Conservation (phyloP, 2,329 filamentous ascomycete genomes). For the Colletotrichum tropicale region DNA sequence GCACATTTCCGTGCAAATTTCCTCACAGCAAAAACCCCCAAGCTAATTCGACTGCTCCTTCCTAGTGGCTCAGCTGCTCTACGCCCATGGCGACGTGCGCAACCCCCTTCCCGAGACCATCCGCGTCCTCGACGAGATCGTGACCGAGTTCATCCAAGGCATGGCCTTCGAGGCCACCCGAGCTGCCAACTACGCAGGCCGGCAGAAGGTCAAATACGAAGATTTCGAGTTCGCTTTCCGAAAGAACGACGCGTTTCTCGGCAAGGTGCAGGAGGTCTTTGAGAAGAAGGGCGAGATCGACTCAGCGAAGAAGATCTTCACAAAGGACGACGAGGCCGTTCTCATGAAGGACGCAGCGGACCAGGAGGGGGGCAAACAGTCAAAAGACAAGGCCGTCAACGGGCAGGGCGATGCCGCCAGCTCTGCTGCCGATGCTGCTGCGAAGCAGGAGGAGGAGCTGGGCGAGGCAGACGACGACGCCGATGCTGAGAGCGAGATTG, state of each 20-base stretch:
- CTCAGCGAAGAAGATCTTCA: conserved; percentile 77
- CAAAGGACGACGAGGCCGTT: conserved; percentile 69
- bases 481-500: conserved; percentile 30
- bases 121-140: conserved; percentile 88
- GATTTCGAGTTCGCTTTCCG: conserved; percentile 96
- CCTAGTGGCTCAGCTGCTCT: conserved; percentile 75
- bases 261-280: conserved; percentile 87
- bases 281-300: conserved; percentile 89
- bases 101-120: conserved; percentile 84
- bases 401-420: conserved; percentile 22
- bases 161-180: conserved; percentile 89
- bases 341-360: conserved; percentile 59
- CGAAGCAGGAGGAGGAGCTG: conserved; percentile 52
- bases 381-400: conserved; percentile 33
- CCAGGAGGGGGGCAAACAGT: conserved; percentile 39
- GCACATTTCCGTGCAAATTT: conserved; percentile 29
- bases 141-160: conserved; percentile 96
- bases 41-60: neutral
- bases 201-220: conserved; percentile 97
- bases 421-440: conserved; percentile 31
- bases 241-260: conserved; percentile 82
- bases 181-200: conserved; percentile 82
- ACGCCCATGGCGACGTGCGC: conserved; percentile 79
- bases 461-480: conserved; percentile 58
- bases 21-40: neutral